Base-by-base conservation (phyloP, 2,329 filamentous ascomycete species). In the Paramyrothecium sp. region DNA sequence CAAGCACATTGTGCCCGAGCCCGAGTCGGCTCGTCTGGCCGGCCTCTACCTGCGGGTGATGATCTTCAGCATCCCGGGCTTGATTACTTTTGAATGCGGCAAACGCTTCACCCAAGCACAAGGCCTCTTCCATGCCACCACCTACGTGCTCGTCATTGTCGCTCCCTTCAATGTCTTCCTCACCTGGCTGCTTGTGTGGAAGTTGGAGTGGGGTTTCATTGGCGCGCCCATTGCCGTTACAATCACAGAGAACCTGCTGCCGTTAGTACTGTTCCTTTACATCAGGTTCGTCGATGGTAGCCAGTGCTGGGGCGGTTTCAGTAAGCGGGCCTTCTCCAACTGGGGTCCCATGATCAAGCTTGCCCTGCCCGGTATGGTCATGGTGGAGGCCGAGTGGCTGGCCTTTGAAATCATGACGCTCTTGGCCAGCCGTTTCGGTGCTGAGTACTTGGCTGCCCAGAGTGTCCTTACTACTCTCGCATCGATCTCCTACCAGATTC, bases 311-410 rank as follows among this genome's bases (percentile, higher is more conserved):
- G 89, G 89, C 57, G 92, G 92, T 13, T 89, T 96, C 70, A 89
- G 86, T 51, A 80, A 76, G 60, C 83, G 84, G 33, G 89, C 89
- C 8, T 79, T 92, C 53, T 77, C 78, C 53, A 94, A 94, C 68
- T 95, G 91, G 91, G 58, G 94, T 66, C 67, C 72, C 10, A 96
- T 96, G 94, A 85, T 98, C 65, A 86, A 87, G 51, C 87, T 98
- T 41, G 92, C 94, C 0, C 78, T 97, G 13, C 93, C 94, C 0
- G 94, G 94, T 1, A 87, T 98, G 71, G 78, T 97, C 62, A 97
- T 97, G 93, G 89, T 98, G 2, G 88, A 96, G 71, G 92, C 94
- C 5, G 94, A 98, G 71, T 96, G 91, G 76, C 82, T 97, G 12
- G 92, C 93, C 7, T 98, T 98, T 71, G 94, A 98, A 72, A 86